These are phyloP conservation scores for Dothiorella sarmentorum DNA, from an alignment of 2,329 filamentous ascomycete genomes.

Conservation along the genomic window DNA sequence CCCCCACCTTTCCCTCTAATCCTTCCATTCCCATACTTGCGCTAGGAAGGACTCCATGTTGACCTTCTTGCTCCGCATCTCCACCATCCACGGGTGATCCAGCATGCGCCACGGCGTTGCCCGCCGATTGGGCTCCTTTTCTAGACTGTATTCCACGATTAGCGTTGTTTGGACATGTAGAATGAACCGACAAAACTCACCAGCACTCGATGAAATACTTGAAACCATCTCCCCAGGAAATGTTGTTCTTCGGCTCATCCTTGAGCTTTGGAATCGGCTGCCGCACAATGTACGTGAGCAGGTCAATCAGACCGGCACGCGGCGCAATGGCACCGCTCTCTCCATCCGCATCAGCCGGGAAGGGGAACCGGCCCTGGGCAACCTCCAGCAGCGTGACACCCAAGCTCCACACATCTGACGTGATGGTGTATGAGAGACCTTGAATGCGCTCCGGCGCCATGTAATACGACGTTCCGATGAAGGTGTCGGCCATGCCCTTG, in stretches of 20 bases:
- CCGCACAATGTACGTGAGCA: constrained; percentile 94
- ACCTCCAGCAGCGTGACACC: constrained; percentile 97
- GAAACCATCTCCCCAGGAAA: constrained; percentile 95
- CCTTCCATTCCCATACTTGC: constrained; percentile 96
- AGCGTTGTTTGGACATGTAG: not conserved
- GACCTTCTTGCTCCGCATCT: constrained; percentile 93
- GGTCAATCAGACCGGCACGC: constrained; percentile 85
- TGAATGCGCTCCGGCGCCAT: constrained; percentile 99
- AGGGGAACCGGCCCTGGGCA: constrained; percentile 97
- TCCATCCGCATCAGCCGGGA: constrained; percentile 68
- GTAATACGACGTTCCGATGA: constrained; percentile 98
- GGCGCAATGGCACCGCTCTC: constrained; percentile 82
- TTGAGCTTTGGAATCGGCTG: constrained; percentile 94
- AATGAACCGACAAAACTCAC: constrained; percentile 56
- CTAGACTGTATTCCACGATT: constrained; percentile 59
- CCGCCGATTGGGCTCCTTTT: constrained; percentile 83
- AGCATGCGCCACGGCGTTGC: constrained; percentile 98
- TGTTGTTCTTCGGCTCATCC: constrained; percentile 84
- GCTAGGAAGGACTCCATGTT: constrained; percentile 94
- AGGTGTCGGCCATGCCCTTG: constrained; percentile 97
- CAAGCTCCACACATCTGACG: constrained; percentile 96
- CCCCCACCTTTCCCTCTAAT: constrained; percentile 40
- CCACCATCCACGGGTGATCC: constrained; percentile 97
- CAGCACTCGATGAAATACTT: constrained; percentile 99
- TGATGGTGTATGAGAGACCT: constrained; percentile 96